Conservation (phyloP, 1,284 basidiomycete genomes). For the Fomes fomentarius region DNA sequence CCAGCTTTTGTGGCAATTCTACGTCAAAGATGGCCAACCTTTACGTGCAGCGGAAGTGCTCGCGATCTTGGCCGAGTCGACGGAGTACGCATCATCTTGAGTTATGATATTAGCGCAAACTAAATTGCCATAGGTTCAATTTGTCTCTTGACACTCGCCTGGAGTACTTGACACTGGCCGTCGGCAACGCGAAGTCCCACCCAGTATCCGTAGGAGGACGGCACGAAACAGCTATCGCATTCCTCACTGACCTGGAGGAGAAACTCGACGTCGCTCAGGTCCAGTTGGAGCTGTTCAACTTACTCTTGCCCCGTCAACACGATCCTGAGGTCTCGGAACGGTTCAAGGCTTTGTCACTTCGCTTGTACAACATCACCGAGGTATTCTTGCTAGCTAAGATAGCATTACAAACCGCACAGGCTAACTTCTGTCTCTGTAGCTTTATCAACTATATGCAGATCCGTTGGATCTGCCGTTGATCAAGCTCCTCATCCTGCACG, state of each 20-base stretch:
- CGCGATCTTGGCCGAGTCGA: conserved; percentile 85
- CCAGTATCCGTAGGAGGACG: conserved; percentile 74
- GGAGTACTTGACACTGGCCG: conserved; percentile 91
- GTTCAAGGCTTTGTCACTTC: conserved; percentile 57
- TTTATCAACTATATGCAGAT: conserved; percentile 89
- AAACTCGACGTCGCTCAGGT: conserved; percentile 97
- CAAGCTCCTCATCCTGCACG: conserved; percentile 91
- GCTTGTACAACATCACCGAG: conserved; percentile 71
- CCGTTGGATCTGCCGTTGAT: conserved; percentile 85
- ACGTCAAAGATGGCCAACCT: conserved; percentile 88
- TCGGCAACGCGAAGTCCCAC: conserved; percentile 95
- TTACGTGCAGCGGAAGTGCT: conserved; percentile 88
- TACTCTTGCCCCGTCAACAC: conserved; percentile 61
- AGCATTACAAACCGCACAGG: background rate
- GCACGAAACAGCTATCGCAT: conserved; percentile 87
- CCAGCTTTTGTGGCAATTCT: conserved; percentile 96
- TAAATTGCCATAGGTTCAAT: conserved; percentile 53
- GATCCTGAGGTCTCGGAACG: conserved; percentile 60
- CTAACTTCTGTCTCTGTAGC: conserved; percentile 45
- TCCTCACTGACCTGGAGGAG: conserved; percentile 93
- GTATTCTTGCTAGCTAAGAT: conserved; percentile 37
- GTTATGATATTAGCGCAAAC: background rate
- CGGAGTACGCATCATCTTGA: conserved; percentile 55
- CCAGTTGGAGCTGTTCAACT: conserved; percentile 85
- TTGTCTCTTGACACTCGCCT: conserved; percentile 74